Base-by-base conservation (phyloP, 768 basidiomycete genomes). In the Collybia mongolica region DNA sequence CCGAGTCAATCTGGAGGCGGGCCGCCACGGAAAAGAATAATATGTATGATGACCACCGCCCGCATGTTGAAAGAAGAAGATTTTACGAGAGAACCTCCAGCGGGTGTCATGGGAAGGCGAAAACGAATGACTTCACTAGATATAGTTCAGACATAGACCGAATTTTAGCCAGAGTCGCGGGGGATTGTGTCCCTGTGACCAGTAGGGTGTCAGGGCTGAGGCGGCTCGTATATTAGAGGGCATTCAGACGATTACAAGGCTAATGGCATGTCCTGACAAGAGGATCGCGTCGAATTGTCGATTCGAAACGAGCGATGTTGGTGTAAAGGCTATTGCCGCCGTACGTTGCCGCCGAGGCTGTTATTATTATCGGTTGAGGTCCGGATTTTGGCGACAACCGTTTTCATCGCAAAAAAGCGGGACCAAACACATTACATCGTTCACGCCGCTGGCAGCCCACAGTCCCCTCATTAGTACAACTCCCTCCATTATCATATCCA, bases 341-440 rank as follows among this genome's bases (percentile, higher is more conserved):
- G 40, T 35, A 54, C 26, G 37, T 38, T 46, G 51, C 29, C 32
- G 40, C 22, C 32, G 46, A 39, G 3, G 39, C 40, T 29, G 32
- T 28, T 50, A 12, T 26, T 29, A 41, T 28, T 50, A 12, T 26
- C 9, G 35, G 44, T 54, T 45, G 51, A 48, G 44, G 40, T 51
- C 53, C 47, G 49, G 49, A 35, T 38, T 50, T 53, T 51, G 49
- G 53, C 45, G 53, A 57, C 53, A 49, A 47, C 46, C 38, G 42
- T 24, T 9, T 24, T 37, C 17, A 17, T 23, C 39, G 51, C 43
- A 11, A 19, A 48, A 44, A 53, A 57, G 53, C 38, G 38, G 17
- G 39, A 40, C 54, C 59, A 60, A 60, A 60, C 52, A 60, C 51
- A 60, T 57, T 54, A 57, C 59, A 54, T 55, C 59, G 52, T 39